phyloP scores from a whole-genome alignment of 2,329 filamentous ascomycete genomes.

The Fusarium nurragi region DNA sequence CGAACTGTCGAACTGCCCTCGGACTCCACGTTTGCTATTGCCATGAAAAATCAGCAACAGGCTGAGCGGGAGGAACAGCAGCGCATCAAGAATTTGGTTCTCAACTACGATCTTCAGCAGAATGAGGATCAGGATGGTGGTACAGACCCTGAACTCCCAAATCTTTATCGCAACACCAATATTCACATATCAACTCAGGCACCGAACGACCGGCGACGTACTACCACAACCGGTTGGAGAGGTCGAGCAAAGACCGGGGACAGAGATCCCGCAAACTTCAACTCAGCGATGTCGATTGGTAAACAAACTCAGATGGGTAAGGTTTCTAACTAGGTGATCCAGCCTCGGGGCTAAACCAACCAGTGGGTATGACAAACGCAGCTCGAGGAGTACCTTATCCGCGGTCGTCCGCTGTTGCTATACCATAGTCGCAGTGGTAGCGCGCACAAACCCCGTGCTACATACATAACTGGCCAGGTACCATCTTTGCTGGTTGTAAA shows the following conservation, averaged over 20 bases:
- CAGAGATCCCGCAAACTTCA: constrained; percentile 91
- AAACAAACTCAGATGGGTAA: constrained; percentile 49
- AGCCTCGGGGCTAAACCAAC: constrained; percentile 12
- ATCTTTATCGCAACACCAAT: constrained; percentile 50
- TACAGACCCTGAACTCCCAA: constrained; percentile 33
- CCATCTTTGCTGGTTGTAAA: not conserved
- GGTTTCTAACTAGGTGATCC: constrained; percentile 23
- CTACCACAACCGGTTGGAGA: constrained; percentile 66
- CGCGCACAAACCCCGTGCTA: not conserved
- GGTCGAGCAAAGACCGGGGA: constrained; percentile 69
- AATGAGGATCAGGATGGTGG: constrained; percentile 82
- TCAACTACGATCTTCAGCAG: constrained; percentile 94
- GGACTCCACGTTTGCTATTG: constrained; percentile 93
- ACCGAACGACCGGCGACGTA: constrained; percentile 60
- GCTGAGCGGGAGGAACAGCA: constrained; percentile 96
- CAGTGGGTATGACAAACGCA: constrained; percentile 16
- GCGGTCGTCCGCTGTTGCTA: not conserved
- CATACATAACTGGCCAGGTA: not conserved
- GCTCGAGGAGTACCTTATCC: not conserved
- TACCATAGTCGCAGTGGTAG: constrained; percentile 1
- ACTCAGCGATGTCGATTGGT: constrained; percentile 98
- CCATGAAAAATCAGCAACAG: constrained; percentile 95
- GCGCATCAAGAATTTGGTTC: constrained; percentile 95
- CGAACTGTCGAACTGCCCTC: constrained; percentile 89
- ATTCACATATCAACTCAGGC: constrained; percentile 60